These are phyloP conservation scores for Heimioporus sp. DNA, from an alignment of 768 basidiomycete species.

Conservation along the genomic window DNA sequence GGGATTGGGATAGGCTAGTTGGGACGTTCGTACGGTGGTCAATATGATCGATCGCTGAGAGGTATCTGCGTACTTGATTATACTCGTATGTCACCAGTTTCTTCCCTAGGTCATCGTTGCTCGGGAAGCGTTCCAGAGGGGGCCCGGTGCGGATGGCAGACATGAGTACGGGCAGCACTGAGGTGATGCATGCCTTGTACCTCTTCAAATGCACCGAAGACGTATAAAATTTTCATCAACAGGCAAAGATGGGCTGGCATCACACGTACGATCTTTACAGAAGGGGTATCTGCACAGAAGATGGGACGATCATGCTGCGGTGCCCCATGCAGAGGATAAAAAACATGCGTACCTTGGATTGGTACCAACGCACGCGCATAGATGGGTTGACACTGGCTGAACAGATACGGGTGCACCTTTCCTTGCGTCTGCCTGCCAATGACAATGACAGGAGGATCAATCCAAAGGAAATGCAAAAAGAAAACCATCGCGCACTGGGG, in stretches of 20 bases:
- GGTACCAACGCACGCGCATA: slow-evolving; percentile 80
- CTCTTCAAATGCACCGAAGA: slow-evolving; percentile 42
- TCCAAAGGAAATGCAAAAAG: too few species aligned
- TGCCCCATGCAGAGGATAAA: neutral
- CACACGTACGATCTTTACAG: slow-evolving; percentile 71
- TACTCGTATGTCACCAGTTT: slow-evolving; percentile 73
- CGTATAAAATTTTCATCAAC: too few species aligned
- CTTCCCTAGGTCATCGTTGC: slow-evolving; percentile 65
- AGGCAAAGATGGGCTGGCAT: neutral
- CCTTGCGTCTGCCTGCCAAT: slow-evolving; percentile 76
- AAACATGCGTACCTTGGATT: slow-evolving; percentile 55
- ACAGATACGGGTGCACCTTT: slow-evolving; percentile 84
- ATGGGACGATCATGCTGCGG: too few species aligned
- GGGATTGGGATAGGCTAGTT: slow-evolving; percentile 79
- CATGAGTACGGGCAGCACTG: slow-evolving; percentile 78
- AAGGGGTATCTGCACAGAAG: slow-evolving; percentile 63
- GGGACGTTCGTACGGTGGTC: neutral
- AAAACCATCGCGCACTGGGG: slow-evolving; percentile 51
- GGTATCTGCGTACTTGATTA: slow-evolving; percentile 55
- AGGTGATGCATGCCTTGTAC: slow-evolving; percentile 71
- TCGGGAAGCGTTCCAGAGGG: slow-evolving; percentile 62
- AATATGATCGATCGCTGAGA: too few species aligned
- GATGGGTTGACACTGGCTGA: slow-evolving; percentile 92
- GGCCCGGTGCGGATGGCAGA: slow-evolving; percentile 84
- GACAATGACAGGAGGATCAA: too few species aligned